Evolutionary conservation across 768 basidiomycete species (phyloP).

Genomic region (Rhizopogon vinicolor): DNA sequence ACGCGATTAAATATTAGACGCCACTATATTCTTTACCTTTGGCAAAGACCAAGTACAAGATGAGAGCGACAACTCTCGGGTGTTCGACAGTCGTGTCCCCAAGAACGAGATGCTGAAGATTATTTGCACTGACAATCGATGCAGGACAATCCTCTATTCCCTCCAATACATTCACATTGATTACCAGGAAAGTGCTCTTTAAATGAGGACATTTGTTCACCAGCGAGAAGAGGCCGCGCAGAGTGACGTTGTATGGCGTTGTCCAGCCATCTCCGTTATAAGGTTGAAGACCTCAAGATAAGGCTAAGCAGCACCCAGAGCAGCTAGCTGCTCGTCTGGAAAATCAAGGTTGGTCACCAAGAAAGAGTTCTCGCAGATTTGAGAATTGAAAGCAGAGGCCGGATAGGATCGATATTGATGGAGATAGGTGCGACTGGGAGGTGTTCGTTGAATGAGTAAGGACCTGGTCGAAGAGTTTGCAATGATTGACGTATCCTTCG

Average conservation of each 20-base stretch:
- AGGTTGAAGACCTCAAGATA: neutral
- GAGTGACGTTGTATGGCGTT: neutral
- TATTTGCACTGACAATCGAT: neutral
- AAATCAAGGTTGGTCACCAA: neutral
- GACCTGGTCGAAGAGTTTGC: neutral
- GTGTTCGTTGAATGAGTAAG: too few relatives aligned
- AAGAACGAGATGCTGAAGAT: neutral
- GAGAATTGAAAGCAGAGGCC: neutral
- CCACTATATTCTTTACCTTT: neutral
- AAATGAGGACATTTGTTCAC: neutral
- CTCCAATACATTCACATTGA: neutral
- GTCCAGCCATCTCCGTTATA: neutral
- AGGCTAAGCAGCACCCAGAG: neutral
- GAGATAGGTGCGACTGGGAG: neutral
- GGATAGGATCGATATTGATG: neutral
- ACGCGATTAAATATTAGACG: neutral
- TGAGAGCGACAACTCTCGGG: neutral
- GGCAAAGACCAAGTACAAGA: neutral
- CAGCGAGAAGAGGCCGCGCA: neutral
- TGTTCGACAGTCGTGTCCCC: neutral
- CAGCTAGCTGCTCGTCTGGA: neutral
- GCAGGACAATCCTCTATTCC: neutral
- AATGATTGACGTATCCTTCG: neutral
- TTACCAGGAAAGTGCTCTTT: neutral
- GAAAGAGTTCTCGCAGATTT: neutral